These are phyloP conservation scores for Boletellus sp. DNA, from an alignment of 768 basidiomycete species.

Conservation along the genomic window DNA sequence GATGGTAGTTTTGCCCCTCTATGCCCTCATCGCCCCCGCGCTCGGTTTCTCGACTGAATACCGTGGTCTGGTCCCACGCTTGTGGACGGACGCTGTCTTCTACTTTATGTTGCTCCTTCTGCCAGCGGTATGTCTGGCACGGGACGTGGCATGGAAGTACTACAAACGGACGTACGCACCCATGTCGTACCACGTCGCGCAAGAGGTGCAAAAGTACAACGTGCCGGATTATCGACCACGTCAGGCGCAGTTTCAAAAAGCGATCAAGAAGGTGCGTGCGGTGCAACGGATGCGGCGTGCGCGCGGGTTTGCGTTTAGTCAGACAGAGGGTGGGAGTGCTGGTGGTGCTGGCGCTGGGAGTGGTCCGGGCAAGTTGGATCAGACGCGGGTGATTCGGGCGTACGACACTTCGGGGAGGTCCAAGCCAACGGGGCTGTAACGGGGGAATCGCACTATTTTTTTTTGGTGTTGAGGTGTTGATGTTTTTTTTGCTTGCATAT, in stretches of 20 bases:
- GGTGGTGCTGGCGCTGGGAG: conserved; percentile 36
- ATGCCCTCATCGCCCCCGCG: conserved; percentile 80
- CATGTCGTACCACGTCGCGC: conserved; percentile 94
- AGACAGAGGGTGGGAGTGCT: conserved; percentile 74
- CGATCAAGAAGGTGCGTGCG: conserved; percentile 99
- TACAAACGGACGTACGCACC: conserved; percentile 90
- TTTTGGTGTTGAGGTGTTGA: too few species aligned
- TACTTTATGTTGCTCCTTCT: conserved; percentile 85
- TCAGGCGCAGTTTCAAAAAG: conserved; percentile 99
- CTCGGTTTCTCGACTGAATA: conserved; percentile 92
- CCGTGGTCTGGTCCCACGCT: conserved; percentile 77
- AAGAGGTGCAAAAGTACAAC: conserved; percentile 99
- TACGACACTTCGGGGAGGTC: conserved; percentile 80
- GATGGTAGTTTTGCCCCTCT: conserved; percentile 92
- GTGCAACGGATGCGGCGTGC: conserved; percentile 96
- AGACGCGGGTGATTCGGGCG: conserved; percentile 77
- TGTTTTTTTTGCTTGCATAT: not conserved
- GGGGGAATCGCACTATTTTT: not conserved
- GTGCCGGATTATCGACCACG: conserved; percentile 94
- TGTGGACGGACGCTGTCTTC: conserved; percentile 87
- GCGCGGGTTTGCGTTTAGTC: conserved; percentile 96
- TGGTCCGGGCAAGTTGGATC: conserved; percentile 57
- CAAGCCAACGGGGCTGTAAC: conserved; percentile 72
- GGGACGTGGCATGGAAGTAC: conserved; percentile 98
- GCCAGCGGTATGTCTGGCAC: conserved; percentile 76